A percentile compares a stretch with the other conserved stretches of the same genome.
phyloP scores from a whole-genome alignment of 2,329 filamentous ascomycete genomes.

The Paecilomyces sp. region DNA sequence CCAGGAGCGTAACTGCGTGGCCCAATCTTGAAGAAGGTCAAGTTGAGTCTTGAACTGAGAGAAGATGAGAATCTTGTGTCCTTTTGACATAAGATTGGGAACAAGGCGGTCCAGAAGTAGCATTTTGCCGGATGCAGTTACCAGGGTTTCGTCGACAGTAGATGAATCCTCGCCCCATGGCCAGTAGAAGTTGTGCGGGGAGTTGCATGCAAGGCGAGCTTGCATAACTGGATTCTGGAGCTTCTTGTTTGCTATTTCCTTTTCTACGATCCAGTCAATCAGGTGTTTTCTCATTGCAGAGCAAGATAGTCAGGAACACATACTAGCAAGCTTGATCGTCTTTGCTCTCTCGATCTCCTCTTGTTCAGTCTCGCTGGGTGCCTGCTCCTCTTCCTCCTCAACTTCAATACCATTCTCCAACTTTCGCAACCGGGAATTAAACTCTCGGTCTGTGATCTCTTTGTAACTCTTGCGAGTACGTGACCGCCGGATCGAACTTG shows the following conservation, averaged over 20 bases:
- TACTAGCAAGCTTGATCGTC: constrained; percentile 70
- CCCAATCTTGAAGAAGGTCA: constrained; percentile 85
- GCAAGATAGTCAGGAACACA: constrained; percentile 20
- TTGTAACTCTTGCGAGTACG: constrained; percentile 52
- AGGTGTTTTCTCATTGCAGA: neutral
- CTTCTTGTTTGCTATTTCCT: constrained; percentile 84
- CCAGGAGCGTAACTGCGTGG: constrained; percentile 68
- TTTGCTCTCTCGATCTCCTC: constrained; percentile 60
- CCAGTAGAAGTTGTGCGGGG: constrained; percentile 93
- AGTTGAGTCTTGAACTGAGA: constrained; percentile 94
- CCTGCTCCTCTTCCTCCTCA: constrained; percentile 41
- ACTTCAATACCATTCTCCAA: constrained; percentile 51
- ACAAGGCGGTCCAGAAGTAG: constrained; percentile 82
- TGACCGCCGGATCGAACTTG: constrained; percentile 45
- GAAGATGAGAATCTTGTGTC: constrained; percentile 91
- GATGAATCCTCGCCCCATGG: constrained; percentile 63
- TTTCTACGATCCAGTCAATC: constrained; percentile 47
- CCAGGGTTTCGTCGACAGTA: constrained; percentile 68
- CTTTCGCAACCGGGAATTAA: constrained; percentile 60
- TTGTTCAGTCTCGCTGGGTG: constrained; percentile 39
- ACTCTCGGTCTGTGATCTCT: constrained; percentile 74
- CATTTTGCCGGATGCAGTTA: constrained; percentile 93
- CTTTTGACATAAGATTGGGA: constrained; percentile 62
- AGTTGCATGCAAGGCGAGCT: constrained; percentile 84
- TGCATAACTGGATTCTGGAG: constrained; percentile 91